These are phyloP conservation scores for Plasmodium berghei DNA, from an alignment of 169 alveolate species.

Conservation along the genomic window DNA sequence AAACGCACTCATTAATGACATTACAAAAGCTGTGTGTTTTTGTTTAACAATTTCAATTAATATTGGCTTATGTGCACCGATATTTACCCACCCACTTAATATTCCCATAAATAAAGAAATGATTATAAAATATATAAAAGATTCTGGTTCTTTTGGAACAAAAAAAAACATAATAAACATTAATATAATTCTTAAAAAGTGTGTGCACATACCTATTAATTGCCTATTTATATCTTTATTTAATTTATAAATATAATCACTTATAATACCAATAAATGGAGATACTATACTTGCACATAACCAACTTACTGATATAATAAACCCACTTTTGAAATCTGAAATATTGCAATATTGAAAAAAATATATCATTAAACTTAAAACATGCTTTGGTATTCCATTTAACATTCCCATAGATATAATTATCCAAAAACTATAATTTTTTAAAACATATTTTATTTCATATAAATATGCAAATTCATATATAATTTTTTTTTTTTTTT, in stretches of 20 bases:
- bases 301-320: slow-evolving; percentile 80
- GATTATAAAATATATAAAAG: slow-evolving; percentile 73
- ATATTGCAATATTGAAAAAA: slow-evolving; percentile 82
- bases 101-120: slow-evolving; percentile 80
- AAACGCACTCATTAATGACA: slow-evolving; percentile 79
- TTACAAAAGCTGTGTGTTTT: slow-evolving; percentile 79
- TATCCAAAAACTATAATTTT: slow-evolving; percentile 80
- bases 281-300: slow-evolving; percentile 80
- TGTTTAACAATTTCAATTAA: slow-evolving; percentile 80
- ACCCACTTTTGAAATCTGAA: slow-evolving; percentile 78
- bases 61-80: slow-evolving; percentile 81
- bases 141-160: slow-evolving; percentile 79
- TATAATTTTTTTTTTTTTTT: slow-evolving; percentile 19
- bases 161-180: slow-evolving; percentile 76
- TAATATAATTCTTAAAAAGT: slow-evolving; percentile 72
- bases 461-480: slow-evolving; percentile 68
- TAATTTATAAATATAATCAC: slow-evolving; percentile 77
- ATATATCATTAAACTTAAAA: slow-evolving; percentile 79
- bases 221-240: slow-evolving; percentile 79
- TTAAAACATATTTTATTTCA: slow-evolving; percentile 76
- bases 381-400: slow-evolving; percentile 82
- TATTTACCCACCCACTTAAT: slow-evolving; percentile 83
- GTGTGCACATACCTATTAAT: slow-evolving; percentile 79
- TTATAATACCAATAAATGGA: slow-evolving; percentile 80
- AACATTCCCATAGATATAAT: slow-evolving; percentile 80